Percentiles rank a stretch among this genome's conserved stretches.
Evolutionary conservation across 768 basidiomycete species (phyloP).

Genomic region (Goffeauzyma gilvescens): DNA sequence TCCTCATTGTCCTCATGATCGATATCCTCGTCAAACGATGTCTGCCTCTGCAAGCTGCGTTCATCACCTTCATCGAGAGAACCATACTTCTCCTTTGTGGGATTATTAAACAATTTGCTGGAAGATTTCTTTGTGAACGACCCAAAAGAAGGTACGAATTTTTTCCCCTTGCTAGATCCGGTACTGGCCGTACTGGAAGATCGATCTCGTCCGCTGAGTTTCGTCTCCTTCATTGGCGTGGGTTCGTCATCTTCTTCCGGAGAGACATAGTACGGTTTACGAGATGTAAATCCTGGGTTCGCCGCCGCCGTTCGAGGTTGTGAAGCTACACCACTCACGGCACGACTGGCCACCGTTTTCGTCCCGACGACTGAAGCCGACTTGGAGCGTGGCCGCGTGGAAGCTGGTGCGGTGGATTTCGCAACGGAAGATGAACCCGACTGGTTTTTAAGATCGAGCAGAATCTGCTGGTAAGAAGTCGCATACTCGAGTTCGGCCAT

Average conservation of each 20-base stretch:
- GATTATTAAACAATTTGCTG: neutral
- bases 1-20: slow-evolving; percentile 14
- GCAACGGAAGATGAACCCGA: slow-evolving; percentile 39
- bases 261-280: neutral
- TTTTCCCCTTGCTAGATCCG: slow-evolving; percentile 15
- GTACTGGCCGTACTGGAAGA: slow-evolving; percentile 26
- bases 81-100: slow-evolving; percentile 16
- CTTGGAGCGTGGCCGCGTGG: slow-evolving; percentile 19
- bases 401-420: neutral
- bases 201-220: too few species aligned
- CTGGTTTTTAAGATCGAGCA: slow-evolving; percentile 47
- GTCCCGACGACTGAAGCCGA: slow-evolving; percentile 14
- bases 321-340: too few species aligned
- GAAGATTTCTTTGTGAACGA: slow-evolving; percentile 24
- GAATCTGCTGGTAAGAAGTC: slow-evolving; percentile 50
- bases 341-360: neutral
- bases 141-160: slow-evolving; percentile 21
- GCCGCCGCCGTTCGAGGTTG: too few species aligned
- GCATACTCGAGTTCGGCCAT: slow-evolving; percentile 58
- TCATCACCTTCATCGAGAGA: slow-evolving; percentile 16
- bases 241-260: neutral
- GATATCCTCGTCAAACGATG: slow-evolving; percentile 24
- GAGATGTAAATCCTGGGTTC: too few species aligned
- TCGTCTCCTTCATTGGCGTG: too few species aligned
- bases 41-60: too few species aligned